These are phyloP conservation scores for Coemansia sp. DNA, from an alignment of 192 early-diverging fungal genomes.

Conservation along the genomic window DNA sequence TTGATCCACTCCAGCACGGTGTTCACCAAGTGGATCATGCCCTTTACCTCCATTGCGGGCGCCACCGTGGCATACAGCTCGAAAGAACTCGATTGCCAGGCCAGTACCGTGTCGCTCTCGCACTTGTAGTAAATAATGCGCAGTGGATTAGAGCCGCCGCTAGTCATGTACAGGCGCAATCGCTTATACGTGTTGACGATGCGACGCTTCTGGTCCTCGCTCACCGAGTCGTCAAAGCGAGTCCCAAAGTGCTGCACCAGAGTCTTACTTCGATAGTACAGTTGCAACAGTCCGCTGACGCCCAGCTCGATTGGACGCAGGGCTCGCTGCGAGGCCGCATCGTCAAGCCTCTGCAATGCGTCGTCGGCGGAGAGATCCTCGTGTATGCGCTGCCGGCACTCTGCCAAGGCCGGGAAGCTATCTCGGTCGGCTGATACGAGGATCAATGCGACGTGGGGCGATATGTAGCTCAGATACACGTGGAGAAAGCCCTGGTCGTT, in stretches of 20 bases:
- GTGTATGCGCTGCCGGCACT: slow-evolving; percentile 66
- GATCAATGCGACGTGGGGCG: slow-evolving; percentile 70
- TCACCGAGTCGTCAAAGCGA: slow-evolving; percentile 31
- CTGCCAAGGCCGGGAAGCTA: slow-evolving; percentile 79
- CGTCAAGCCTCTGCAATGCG: slow-evolving; percentile 50
- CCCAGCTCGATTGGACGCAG: slow-evolving; percentile 48
- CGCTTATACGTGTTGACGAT: slow-evolving; percentile 65
- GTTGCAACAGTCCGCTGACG: slow-evolving; percentile 24
- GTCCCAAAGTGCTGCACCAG: slow-evolving; percentile 52
- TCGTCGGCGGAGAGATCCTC: slow-evolving; percentile 43
- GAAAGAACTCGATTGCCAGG: slow-evolving; percentile 66
- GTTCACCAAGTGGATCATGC: slow-evolving; percentile 68
- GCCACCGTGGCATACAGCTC: slow-evolving; percentile 74
- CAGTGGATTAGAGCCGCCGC: slow-evolving; percentile 29
- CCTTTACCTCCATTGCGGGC: slow-evolving; percentile 63
- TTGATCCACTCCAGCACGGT: slow-evolving; percentile 76
- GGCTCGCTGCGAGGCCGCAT: slow-evolving; percentile 57
- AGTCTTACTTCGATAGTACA: slow-evolving; percentile 49
- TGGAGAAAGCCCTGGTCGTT: slow-evolving; percentile 88
- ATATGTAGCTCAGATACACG: slow-evolving; percentile 84
- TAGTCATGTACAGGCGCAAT: slow-evolving; percentile 48
- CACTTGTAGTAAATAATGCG: slow-evolving; percentile 34
- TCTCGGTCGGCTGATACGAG: slow-evolving; percentile 81
- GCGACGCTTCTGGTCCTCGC: slow-evolving; percentile 29
- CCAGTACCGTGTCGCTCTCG: slow-evolving; percentile 26